Conservation (phyloP, 306 rosid genomes). For the Benincasa hispida region DNA sequence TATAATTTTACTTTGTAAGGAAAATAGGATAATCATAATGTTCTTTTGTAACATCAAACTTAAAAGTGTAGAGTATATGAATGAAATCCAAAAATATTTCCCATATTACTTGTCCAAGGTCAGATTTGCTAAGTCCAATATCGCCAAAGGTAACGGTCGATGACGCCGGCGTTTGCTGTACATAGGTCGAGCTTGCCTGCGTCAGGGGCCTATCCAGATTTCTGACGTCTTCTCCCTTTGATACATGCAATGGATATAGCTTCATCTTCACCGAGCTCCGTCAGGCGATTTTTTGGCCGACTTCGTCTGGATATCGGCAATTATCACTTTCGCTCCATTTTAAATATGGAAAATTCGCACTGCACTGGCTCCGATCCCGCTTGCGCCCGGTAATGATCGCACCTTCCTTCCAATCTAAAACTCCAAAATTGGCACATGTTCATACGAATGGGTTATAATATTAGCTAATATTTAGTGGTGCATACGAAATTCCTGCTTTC, state of each 20-base stretch:
- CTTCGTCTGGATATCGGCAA: constrained; percentile 25
- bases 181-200: constrained; percentile 22
- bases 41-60: too few relatives aligned
- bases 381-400: constrained; percentile 29
- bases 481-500: too few relatives aligned
- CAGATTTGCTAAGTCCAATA: constrained; percentile 11
- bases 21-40: too few relatives aligned
- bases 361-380: constrained; percentile 26
- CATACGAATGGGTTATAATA: too few relatives aligned
- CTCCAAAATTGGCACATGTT: background rate
- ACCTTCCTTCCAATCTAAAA: constrained; percentile 22
- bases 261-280: constrained; percentile 11
- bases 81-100: too few relatives aligned
- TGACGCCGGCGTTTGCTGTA: constrained; percentile 26
- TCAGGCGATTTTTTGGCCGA: constrained; percentile 18
- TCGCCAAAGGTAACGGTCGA: constrained; percentile 5
- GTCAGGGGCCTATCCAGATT: constrained; percentile 11
- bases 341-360: constrained; percentile 18
- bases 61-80: too few relatives aligned
- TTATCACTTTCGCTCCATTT: constrained; percentile 19
- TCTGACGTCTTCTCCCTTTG: constrained; percentile 16
- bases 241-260: constrained; percentile 19
- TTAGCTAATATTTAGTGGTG: too few relatives aligned
- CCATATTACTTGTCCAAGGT: constrained; percentile 1
- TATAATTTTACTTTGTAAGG: too few relatives aligned